Base-by-base conservation (phyloP, 2,329 filamentous ascomycete species). In the Colletotrichum viniferum region DNA sequence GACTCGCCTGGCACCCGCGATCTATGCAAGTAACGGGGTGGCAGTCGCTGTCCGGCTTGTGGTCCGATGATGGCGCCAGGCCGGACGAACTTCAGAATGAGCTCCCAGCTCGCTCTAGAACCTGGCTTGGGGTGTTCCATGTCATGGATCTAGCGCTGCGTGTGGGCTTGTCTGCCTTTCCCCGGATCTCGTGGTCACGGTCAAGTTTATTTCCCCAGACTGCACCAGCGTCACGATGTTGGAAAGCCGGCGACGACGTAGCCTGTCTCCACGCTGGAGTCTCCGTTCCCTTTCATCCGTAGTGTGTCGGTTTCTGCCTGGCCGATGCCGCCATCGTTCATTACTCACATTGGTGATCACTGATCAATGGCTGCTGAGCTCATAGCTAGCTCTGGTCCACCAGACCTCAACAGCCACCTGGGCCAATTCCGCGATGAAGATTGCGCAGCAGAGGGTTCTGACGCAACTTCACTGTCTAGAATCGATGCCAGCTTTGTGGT, bases 141-240 rank as follows among this genome's bases (percentile, higher is more conserved):
- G 32, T 43, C 73, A 13, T 56, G 55, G 55, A 68, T 34, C 55
- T 34, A 24, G 64, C 73, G 34, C 16, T 43, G 32, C 38, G 30
- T 28, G 62, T 52, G 63, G 56, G 26, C 48, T 63, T 24, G 10
- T 18, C 55, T 55, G 30, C 52, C 26, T 69, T 64, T 73, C 69
- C 73, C 73, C 73, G n/a, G 69, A 69, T 73, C 43, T 56, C 36
- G 38, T 62, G 62, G 38, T 21, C n/a, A 14, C 43, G 21, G 9
- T 12, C 48, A n/a, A 72, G 69, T 62, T 14, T 72, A 67, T 58
- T 74, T 67, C 73, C 73, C 73, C 73, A 67, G 69, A 67, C 61
- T 61, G 38, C 62, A 28, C 72, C 55, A 30, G 62, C 55, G 13
- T 65, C 34, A 24, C 24, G 60, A 18, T 67, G 62, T 56, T 34